These are phyloP conservation scores for Wickerhamiella domercqiae DNA, from an alignment of 805 yeast species.

Conservation along the genomic window DNA sequence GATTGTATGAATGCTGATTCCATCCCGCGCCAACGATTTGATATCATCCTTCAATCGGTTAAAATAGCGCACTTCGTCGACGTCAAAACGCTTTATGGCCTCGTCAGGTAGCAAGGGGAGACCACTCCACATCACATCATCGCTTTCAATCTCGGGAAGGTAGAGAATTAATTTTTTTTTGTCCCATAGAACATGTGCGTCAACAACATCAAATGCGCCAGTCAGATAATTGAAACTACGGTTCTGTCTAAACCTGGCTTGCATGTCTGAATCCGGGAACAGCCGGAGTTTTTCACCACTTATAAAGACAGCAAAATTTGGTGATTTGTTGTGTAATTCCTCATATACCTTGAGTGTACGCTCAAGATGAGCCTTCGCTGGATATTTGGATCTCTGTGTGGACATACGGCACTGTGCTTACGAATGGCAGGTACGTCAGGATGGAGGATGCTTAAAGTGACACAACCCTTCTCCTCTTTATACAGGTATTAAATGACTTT, in stretches of 20 bases:
- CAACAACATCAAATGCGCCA: constrained; percentile 64
- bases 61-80: constrained; percentile 62
- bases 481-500: too few relatives aligned
- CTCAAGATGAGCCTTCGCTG: constrained; percentile 63
- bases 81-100: constrained; percentile 54
- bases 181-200: constrained; percentile 51
- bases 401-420: background rate
- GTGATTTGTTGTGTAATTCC: constrained; percentile 23
- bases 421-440: too few relatives aligned
- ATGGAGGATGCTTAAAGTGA: too few relatives aligned
- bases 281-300: constrained; percentile 27
- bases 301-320: constrained; percentile 28
- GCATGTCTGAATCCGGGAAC: constrained; percentile 66
- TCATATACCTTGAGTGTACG: constrained; percentile 18
- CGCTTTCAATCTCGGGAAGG: constrained; percentile 69
- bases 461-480: too few relatives aligned
- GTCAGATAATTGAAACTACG: constrained; percentile 77
- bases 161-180: constrained; percentile 53
- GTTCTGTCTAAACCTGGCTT: constrained; percentile 69
- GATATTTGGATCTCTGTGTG: constrained; percentile 52
- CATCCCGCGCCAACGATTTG: constrained; percentile 1
- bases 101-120: constrained; percentile 54
- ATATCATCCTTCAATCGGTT: constrained; percentile 30
- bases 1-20: constrained; percentile 14
- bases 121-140: constrained; percentile 96